Base-by-base conservation (phyloP, 495 filamentous ascomycete species). In the Peziza echinospora region DNA sequence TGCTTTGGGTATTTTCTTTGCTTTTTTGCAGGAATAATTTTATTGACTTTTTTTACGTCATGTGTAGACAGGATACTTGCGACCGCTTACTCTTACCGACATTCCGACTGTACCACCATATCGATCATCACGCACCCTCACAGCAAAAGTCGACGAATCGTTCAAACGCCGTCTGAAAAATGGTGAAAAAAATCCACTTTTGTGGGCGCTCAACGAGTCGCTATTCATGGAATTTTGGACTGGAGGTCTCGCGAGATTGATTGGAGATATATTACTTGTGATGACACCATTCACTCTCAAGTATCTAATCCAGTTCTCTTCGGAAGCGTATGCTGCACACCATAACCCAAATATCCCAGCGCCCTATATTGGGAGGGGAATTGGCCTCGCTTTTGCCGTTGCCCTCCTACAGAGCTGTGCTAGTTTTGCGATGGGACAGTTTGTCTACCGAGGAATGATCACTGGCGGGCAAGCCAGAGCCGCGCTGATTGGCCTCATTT, bases 221-320 rank as follows among this genome's bases (percentile, higher is more conserved):
- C 91, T 89, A 67, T 75, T 78, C 52, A 64, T 67, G 48, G 86
- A 94, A 56, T 92, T 97, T 56, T 75, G 81, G 66, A 52, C 91
- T 11, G 84, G 84, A 24, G 87, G 80, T 3, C 46, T 76, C 26
- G 91, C 80, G 56, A 72, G 83, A 51, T 60, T 94, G n/a, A 56
- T 64, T 19, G 70, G 68, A 23, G 67, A 68, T 41, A 56, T 76
- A n/a, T 53, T 78, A 11, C 62, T 75, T 48, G 71, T 78, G 19
- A 60, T 82, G 43, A 64, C 75, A 26, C 73, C 73, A 0, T 79
- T 75, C 37, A 28, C 50, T 25, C 30, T 60, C 23, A 56, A 56
- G 53, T 56, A 78, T 54, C 64, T 89, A 26, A 91, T 89, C 53
- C 65, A 72, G 40, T 91, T 83, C 54, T 79, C 82, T n/a, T 68